Evolutionary conservation across 345 rosid genomes (phyloP).

Genomic region (Anacardium occidentale): DNA sequence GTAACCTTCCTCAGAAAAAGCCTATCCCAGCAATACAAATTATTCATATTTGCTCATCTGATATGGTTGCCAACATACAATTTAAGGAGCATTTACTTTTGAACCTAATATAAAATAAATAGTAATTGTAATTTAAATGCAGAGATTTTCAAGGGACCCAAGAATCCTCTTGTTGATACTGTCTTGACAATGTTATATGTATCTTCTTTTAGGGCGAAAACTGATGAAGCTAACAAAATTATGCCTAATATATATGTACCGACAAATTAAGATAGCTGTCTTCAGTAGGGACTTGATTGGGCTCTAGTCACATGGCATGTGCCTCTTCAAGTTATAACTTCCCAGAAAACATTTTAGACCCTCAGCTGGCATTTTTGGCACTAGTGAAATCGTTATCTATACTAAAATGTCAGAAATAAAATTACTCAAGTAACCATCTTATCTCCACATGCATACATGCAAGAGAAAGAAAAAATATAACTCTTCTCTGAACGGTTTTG

Average conservation of each 20-base stretch:
- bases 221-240: slow-evolving; percentile 1
- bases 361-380: not conserved
- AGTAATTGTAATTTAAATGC: not conserved
- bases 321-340: slow-evolving; percentile 3
- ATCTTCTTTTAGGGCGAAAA: not conserved
- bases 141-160: not conserved
- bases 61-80: slow-evolving; percentile 1
- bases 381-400: not conserved
- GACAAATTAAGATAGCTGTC: slow-evolving; percentile 16
- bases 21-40: slow-evolving; percentile 12
- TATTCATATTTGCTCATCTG: not conserved
- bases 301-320: slow-evolving; percentile 18
- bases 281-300: slow-evolving; percentile 15
- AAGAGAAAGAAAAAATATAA: not conserved
- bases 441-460: not conserved
- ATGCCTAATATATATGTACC: not conserved
- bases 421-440: not conserved
- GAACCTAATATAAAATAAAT: not conserved
- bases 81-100: slow-evolving; percentile 7
- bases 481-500: not conserved
- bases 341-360: not conserved
- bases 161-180: slow-evolving; percentile 7
- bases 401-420: not conserved
- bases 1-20: not conserved
- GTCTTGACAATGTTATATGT: not conserved